Evolutionary conservation across 345 rosid species (phyloP).

Genomic region (Brassica juncea): DNA sequence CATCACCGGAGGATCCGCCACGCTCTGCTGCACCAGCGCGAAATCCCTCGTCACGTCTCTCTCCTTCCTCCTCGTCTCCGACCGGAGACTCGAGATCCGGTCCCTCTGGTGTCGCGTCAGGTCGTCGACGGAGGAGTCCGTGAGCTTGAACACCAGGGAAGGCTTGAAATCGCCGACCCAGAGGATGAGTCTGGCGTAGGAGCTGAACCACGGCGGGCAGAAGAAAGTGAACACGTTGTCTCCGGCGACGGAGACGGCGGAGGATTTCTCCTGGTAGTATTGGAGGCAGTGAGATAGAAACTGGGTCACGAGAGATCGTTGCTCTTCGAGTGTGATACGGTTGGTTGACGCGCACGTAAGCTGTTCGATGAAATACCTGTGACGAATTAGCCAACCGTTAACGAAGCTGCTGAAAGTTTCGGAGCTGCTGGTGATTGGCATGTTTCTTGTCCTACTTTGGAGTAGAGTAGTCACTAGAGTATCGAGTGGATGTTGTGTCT

Average conservation of each 20-base stretch:
- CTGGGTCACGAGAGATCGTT: slow-evolving; percentile 31
- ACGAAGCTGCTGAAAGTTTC: slow-evolving; percentile 32
- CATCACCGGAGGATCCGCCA: slow-evolving; percentile 44
- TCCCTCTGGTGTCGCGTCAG: slow-evolving; percentile 31
- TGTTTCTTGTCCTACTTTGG: not conserved
- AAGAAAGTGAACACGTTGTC: slow-evolving; percentile 41
- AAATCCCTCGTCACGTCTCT: slow-evolving; percentile 36
- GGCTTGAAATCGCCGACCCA: slow-evolving; percentile 42
- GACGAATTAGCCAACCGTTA: slow-evolving; percentile 33
- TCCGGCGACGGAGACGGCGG: slow-evolving; percentile 34
- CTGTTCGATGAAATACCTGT: slow-evolving; percentile 38
- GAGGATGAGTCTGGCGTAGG: slow-evolving; percentile 37
- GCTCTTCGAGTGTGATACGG: not conserved
- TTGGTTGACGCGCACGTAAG: slow-evolving; percentile 35
- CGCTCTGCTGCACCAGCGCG: slow-evolving; percentile 41
- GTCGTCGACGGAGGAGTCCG: slow-evolving; percentile 13
- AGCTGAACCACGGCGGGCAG: slow-evolving; percentile 37
- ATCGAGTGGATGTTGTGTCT: not conserved
- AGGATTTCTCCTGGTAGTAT: slow-evolving; percentile 37
- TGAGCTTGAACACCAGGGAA: slow-evolving; percentile 28
- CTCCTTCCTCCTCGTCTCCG: slow-evolving; percentile 35
- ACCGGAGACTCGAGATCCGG: slow-evolving; percentile 14
- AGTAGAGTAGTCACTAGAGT: slow-evolving; percentile 1
- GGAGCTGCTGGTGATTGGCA: slow-evolving; percentile 29
- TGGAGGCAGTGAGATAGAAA: slow-evolving; percentile 40